phyloP scores from a whole-genome alignment of 2,329 filamentous ascomycete species.

The Zalaria sp. region DNA sequence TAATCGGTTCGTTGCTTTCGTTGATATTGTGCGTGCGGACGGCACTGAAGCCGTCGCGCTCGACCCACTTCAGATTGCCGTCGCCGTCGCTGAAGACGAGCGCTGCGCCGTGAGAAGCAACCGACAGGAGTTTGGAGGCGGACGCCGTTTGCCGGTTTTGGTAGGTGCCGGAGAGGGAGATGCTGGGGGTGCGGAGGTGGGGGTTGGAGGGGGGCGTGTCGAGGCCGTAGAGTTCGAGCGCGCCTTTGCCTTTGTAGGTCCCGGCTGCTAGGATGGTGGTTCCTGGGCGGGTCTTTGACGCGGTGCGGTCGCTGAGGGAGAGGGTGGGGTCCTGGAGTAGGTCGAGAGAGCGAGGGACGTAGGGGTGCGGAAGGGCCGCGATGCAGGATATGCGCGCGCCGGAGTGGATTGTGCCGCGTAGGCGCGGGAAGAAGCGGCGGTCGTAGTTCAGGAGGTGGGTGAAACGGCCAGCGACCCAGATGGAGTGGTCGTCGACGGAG shows the following conservation, averaged over 20 bases:
- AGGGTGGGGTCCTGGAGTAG: slow-evolving; percentile 36
- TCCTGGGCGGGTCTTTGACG: slow-evolving; percentile 39
- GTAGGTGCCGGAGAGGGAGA: slow-evolving; percentile 21
- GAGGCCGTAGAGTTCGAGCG: slow-evolving; percentile 71
- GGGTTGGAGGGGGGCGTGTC: slow-evolving; percentile 16
- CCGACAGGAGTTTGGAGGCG: slow-evolving; percentile 65
- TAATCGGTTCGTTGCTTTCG: slow-evolving; percentile 9
- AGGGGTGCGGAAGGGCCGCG: slow-evolving; percentile 53
- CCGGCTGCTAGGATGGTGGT: slow-evolving; percentile 69
- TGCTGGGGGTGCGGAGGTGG: slow-evolving; percentile 5
- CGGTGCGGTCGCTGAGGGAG: slow-evolving; percentile 36
- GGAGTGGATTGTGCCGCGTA: slow-evolving; percentile 68
- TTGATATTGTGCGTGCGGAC: slow-evolving; percentile 47
- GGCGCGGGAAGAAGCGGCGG: slow-evolving; percentile 65
- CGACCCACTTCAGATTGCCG: slow-evolving; percentile 79
- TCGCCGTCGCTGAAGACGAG: slow-evolving; percentile 75
- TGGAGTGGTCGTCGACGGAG: slow-evolving; percentile 47
- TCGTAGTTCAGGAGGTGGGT: slow-evolving; percentile 83
- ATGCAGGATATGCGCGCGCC: slow-evolving; percentile 67
- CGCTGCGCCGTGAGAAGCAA: slow-evolving; percentile 66
- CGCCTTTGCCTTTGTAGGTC: slow-evolving; percentile 84
- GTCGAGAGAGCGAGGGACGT: slow-evolving; percentile 48
- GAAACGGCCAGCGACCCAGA: slow-evolving; percentile 81
- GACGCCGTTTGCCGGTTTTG: slow-evolving; percentile 77
- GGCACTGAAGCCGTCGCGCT: slow-evolving; percentile 56